These are phyloP conservation scores for Auricularia sp. DNA, from an alignment of 768 basidiomycete genomes.

Conservation along the genomic window DNA sequence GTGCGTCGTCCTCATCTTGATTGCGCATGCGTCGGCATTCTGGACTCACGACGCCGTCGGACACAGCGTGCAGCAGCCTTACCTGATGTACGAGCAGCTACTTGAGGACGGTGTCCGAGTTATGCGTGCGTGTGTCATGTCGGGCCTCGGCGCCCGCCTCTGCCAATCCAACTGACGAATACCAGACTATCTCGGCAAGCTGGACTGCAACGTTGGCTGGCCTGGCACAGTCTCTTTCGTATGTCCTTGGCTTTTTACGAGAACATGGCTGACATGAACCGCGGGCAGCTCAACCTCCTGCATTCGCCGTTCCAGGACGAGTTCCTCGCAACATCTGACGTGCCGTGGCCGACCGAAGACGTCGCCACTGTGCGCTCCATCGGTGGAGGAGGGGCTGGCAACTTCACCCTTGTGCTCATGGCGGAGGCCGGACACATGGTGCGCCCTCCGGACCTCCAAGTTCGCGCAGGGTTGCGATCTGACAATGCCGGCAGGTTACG, in stretches of 20 bases:
- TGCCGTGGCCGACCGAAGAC: constrained; percentile 19
- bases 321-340: constrained; percentile 20
- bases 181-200: constrained; percentile 22
- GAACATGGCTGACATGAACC: not conserved
- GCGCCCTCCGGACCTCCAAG: constrained; percentile 4
- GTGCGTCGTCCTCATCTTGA: not conserved
- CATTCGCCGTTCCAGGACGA: constrained; percentile 18
- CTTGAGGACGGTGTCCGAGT: constrained; percentile 20
- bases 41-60: not conserved
- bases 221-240: constrained; percentile 24
- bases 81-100: constrained; percentile 20
- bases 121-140: constrained; percentile 6
- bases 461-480: not conserved
- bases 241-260: constrained; percentile 6
- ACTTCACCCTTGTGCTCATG: constrained; percentile 24
- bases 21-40: not conserved
- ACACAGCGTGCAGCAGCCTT: constrained; percentile 12
- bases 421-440: constrained; percentile 26
- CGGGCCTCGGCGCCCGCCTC: no score
- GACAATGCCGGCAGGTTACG: constrained; percentile 11
- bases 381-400: constrained; percentile 21
- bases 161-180: not conserved
- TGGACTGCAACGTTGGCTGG: constrained; percentile 25
- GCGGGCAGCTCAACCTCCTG: constrained; percentile 17
- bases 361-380: constrained; percentile 20